Conservation (phyloP, 306 rosid genomes). For the Comarum palustre region DNA sequence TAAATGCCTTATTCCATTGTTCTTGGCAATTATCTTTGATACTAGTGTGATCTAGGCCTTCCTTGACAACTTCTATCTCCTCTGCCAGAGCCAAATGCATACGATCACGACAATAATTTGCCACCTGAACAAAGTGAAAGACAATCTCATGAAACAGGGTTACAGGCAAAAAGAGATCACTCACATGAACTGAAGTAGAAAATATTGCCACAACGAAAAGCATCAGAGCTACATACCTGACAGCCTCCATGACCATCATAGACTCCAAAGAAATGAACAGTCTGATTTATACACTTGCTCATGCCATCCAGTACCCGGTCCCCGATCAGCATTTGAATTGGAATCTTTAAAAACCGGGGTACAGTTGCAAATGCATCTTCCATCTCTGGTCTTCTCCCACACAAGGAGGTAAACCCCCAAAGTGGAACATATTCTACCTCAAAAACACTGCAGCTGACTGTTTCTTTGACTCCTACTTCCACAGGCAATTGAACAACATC, state of each 20-base stretch:
- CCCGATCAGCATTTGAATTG: conserved; percentile 69
- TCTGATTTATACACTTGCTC: conserved; percentile 52
- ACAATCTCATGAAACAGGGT: conserved; percentile 18
- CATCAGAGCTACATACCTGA: conserved; percentile 44
- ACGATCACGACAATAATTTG: conserved; percentile 73
- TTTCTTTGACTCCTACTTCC: conserved; percentile 45
- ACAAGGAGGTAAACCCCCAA: conserved; percentile 66
- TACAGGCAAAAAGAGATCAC: neutral
- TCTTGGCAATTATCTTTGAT: conserved; percentile 54
- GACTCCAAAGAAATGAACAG: conserved; percentile 77
- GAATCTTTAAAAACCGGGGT: conserved; percentile 61
- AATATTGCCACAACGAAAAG: neutral
- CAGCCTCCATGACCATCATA: conserved; percentile 92
- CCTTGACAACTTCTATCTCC: conserved; percentile 59
- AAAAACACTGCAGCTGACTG: conserved; percentile 65
- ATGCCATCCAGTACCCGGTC: conserved; percentile 54
- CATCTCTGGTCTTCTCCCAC: conserved; percentile 93
- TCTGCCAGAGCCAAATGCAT: conserved; percentile 76
- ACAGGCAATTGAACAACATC: conserved; percentile 46
- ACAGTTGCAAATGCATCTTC: conserved; percentile 69
- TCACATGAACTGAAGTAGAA: neutral
- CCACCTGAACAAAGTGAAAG: conserved; percentile 53
- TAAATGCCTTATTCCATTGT: conserved; percentile 67
- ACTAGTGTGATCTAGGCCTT: conserved; percentile 42
- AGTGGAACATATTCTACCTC: conserved; percentile 78